A percentile compares a stretch with the other conserved stretches of the same genome.
These are phyloP conservation scores for Candolleomyces aberdarensis DNA, from an alignment of 768 basidiomycete species.

Conservation along the genomic window DNA sequence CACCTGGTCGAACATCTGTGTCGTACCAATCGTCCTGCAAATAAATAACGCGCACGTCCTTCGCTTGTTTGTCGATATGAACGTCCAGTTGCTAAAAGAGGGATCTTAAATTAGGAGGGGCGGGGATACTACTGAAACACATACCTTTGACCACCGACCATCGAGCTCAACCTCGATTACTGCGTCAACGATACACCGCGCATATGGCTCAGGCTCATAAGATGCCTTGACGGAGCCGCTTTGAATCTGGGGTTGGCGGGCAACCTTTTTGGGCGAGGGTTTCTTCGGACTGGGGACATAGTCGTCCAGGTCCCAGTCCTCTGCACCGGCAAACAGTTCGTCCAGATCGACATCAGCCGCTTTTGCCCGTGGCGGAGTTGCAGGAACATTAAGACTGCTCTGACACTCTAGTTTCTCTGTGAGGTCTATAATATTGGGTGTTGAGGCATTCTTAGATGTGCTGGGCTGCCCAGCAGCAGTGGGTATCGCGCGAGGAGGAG, in stretches of 20 bases:
- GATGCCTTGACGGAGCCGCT: background rate
- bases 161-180: conserved; percentile 34
- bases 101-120: background rate
- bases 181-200: conserved; percentile 54
- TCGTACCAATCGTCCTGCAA: conserved; percentile 79
- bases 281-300: conserved; percentile 53
- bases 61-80: conserved; percentile 31
- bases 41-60: conserved; percentile 45
- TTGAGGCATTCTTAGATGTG: background rate
- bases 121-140: conserved; percentile 1
- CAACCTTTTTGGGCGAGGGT: conserved; percentile 23
- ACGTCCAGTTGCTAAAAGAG: conserved; percentile 48
- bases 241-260: conserved; percentile 12
- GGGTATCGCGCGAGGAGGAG: too few species aligned
- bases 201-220: conserved; percentile 32
- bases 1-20: conserved; percentile 61
- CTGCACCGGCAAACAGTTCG: conserved; percentile 59
- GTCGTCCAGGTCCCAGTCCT: conserved; percentile 68
- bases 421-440: background rate
- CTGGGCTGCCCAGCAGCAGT: background rate
- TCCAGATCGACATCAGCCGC: conserved; percentile 40
- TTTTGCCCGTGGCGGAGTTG: background rate
- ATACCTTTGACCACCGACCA: conserved; percentile 41
- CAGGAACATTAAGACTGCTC: too few species aligned
- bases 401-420: background rate